Evolutionary conservation across 2,329 filamentous ascomycete species (phyloP).

Genomic region (Sclerotinia spermophila): DNA sequence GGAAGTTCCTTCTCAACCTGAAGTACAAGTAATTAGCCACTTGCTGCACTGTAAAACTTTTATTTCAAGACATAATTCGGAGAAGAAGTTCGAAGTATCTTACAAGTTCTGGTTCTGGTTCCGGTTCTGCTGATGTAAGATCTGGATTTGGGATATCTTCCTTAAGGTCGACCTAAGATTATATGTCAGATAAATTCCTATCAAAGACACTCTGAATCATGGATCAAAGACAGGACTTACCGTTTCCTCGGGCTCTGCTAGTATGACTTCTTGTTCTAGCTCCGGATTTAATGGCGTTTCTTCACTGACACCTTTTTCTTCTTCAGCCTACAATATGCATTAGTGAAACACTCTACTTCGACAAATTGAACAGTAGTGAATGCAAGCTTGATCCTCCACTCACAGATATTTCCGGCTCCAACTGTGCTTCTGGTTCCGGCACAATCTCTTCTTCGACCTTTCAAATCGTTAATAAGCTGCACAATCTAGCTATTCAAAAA

Average conservation of each 20-base stretch:
- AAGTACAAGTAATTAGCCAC: neutral
- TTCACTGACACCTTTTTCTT: neutral
- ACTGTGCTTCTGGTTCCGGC: neutral
- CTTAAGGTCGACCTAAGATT: neutral
- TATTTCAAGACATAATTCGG: too few relatives aligned
- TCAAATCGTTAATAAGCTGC: neutral
- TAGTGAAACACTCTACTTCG: neutral
- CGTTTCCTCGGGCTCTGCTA: neutral
- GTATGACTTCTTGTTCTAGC: neutral
- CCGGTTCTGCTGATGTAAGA: neutral
- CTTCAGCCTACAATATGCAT: neutral
- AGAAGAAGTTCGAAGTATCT: neutral
- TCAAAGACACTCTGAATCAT: neutral
- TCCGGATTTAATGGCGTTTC: neutral
- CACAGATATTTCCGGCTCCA: neutral
- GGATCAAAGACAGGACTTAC: neutral
- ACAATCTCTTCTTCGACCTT: neutral
- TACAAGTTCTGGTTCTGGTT: neutral
- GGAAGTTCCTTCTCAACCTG: neutral
- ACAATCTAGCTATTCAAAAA: too few relatives aligned
- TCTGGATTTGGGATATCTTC: too few relatives aligned
- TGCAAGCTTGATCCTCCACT: neutral
- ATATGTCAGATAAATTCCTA: neutral
- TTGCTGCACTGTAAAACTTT: neutral
- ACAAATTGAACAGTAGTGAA: neutral